Base-by-base conservation (phyloP, 2,329 filamentous ascomycete species). In the Chaetomium olivaceum region DNA sequence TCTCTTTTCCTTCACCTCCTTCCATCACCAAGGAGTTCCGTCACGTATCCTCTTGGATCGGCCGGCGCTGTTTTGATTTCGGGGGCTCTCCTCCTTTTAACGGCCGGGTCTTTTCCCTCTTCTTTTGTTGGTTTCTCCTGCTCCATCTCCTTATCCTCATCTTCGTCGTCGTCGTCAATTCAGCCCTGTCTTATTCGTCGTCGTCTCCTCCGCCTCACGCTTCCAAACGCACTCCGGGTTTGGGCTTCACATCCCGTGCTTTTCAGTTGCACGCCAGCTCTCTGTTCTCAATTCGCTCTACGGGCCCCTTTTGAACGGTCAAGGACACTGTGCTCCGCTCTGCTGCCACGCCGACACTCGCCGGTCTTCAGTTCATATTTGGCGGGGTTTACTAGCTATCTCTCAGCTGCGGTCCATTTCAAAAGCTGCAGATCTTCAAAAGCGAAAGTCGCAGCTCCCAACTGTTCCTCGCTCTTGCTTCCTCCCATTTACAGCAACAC, bases 41-140 rank as follows among this genome's bases (percentile, higher is more conserved):
- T 76, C 74, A 73, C 73, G 74, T 74, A 72, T 74, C 73, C 72
- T 75, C 71, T 74, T 74, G 72, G 75, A 75, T 74, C 74, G 73
- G 76, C 76, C 74, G 73, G 68, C 74, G 76, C 73, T 75, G 78
- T 75, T 76, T 76, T 72, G 74, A 77, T 74, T 76, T 62, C 29
- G 68, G 67, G 74, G 77, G 75, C 75, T 74, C 74, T 73, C 61
- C 68, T 76, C 73, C 74, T 78, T 39, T 78, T 76, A 68, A 77
- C 76, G 77, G 76, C 76, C 75, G 75, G 78, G 78, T 79, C 77
- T 77, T 76, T 78, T 77, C 74, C 72, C 74, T 71, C 75, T 72
- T 74, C 76, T 73, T 69, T 76, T 74, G 70, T 77, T 68, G 72
- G 56, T 75, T 76, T 72, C 73, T 69, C 60, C 62, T 74, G 72